Percentiles rank a stretch among this genome's conserved stretches.
Conservation (phyloP, 2,329 filamentous ascomycete species). For the Epichloe hybrida region DNA sequence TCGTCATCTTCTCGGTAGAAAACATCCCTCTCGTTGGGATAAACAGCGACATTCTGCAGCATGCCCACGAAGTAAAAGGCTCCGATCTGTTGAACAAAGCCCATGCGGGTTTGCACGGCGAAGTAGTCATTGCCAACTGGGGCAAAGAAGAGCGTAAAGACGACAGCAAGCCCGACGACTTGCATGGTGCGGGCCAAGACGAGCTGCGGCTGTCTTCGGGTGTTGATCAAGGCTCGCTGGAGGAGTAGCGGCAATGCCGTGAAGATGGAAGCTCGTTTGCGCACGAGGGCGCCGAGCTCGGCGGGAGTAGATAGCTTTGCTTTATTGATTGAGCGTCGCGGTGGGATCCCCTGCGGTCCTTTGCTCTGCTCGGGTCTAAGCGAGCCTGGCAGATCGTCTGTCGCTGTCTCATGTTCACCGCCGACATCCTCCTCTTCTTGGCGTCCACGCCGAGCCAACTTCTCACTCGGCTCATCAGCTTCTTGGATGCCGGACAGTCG, state of each 20-base stretch:
- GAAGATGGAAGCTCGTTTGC: constrained; percentile 46
- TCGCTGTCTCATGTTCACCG: background rate
- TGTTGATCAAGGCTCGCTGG: constrained; percentile 54
- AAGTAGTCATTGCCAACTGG: constrained; percentile 56
- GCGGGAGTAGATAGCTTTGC: constrained; percentile 49
- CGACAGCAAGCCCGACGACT: constrained; percentile 47
- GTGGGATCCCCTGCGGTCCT: constrained; percentile 10
- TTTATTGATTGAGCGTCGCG: constrained; percentile 29
- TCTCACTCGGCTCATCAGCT: constrained; percentile 13
- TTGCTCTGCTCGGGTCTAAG: background rate
- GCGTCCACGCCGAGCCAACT: background rate
- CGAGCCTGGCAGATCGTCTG: no score
- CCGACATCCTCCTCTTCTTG: background rate
- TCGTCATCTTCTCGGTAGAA: constrained; percentile 69
- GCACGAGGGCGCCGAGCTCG: constrained; percentile 55
- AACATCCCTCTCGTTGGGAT: constrained; percentile 58
- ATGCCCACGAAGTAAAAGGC: constrained; percentile 65
- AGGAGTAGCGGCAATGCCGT: constrained; percentile 55
- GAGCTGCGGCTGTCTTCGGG: constrained; percentile 50
- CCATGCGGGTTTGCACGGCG: constrained; percentile 58
- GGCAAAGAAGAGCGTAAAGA: constrained; percentile 57
- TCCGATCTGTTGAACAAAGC: constrained; percentile 58
- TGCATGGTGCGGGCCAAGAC: constrained; percentile 54
- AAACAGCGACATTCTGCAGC: constrained; percentile 66
- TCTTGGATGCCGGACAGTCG: constrained; percentile 18